Conservation (phyloP, 2,329 filamentous ascomycete species). For the Aureobasidium sp. region DNA sequence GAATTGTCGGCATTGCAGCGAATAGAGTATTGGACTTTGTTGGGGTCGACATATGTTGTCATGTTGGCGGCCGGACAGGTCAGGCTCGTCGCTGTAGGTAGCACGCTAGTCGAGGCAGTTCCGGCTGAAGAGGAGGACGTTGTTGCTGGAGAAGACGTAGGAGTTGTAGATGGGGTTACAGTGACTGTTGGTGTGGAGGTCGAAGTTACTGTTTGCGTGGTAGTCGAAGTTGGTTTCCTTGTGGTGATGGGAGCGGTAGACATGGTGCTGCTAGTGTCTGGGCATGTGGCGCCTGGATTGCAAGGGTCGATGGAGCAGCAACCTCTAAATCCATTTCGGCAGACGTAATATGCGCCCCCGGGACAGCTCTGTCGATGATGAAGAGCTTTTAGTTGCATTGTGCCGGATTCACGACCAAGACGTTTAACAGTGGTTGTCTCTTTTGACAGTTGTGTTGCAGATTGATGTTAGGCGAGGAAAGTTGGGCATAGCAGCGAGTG, state of each 20-base stretch:
- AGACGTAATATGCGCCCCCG: conserved; percentile 18
- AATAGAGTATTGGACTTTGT: conserved; percentile 21
- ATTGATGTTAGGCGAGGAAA: background rate
- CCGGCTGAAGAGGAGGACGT: background rate
- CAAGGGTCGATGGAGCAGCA: conserved; percentile 22
- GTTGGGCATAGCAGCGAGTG: background rate
- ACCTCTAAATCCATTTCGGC: conserved; percentile 21
- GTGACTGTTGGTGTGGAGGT: background rate
- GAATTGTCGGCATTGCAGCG: conserved; percentile 22
- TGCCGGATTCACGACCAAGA: background rate
- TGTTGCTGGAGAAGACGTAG: background rate
- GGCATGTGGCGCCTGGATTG: conserved; percentile 16
- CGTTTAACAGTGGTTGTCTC: background rate
- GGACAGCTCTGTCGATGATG: conserved; percentile 17
- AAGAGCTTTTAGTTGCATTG: background rate
- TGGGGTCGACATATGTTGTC: conserved; percentile 19
- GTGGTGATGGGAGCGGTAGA: background rate
- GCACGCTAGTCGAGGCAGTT: background rate
- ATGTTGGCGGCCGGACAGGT: conserved; percentile 21
- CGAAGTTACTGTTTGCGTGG: background rate
- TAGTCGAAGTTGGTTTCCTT: background rate
- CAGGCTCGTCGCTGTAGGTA: conserved; percentile 14
- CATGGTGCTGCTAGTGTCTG: conserved; percentile 10
- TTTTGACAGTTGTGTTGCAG: background rate
- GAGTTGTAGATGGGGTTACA: background rate